Evolutionary conservation across 2,329 filamentous ascomycete species (phyloP).

Genomic region (Exophiala spinifera): DNA sequence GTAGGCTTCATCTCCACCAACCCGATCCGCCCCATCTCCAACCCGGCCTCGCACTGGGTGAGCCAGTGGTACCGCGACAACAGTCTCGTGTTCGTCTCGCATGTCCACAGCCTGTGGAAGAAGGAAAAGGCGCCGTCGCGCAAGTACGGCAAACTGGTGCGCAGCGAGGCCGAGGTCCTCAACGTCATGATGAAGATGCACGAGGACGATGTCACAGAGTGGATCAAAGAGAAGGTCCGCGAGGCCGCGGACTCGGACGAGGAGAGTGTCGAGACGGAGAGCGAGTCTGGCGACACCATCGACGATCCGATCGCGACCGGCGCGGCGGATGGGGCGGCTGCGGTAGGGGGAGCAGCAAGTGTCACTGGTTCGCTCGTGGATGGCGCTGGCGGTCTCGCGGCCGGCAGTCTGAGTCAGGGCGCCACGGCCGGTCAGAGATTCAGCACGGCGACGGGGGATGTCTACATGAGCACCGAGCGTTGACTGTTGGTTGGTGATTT

Average conservation of each 20-base stretch:
- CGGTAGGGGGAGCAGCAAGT: background rate
- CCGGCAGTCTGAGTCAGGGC: background rate
- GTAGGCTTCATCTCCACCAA: conserved; percentile 78
- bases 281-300: conserved; percentile 22
- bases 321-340: background rate
- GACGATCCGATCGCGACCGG: conserved; percentile 6
- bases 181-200: conserved; percentile 58
- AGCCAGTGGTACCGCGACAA: conserved; percentile 81
- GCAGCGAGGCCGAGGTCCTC: conserved; percentile 44
- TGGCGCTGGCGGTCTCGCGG: background rate
- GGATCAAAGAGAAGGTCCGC: conserved; percentile 41
- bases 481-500: background rate
- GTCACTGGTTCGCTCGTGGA: background rate
- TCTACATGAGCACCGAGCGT: conserved; percentile 20
- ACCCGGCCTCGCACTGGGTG: conserved; percentile 65
- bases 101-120: conserved; percentile 74
- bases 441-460: conserved; percentile 7
- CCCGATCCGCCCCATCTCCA: conserved; percentile 73
- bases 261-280: conserved; percentile 37
- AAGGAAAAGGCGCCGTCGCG: conserved; percentile 57
- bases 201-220: conserved; percentile 47
- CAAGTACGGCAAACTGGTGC: conserved; percentile 54
- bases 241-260: conserved; percentile 29
- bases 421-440: background rate
- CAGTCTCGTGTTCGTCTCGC: conserved; percentile 74